Base-by-base conservation (phyloP, 2,329 filamentous ascomycete species). In the Botrytis cinerea region DNA sequence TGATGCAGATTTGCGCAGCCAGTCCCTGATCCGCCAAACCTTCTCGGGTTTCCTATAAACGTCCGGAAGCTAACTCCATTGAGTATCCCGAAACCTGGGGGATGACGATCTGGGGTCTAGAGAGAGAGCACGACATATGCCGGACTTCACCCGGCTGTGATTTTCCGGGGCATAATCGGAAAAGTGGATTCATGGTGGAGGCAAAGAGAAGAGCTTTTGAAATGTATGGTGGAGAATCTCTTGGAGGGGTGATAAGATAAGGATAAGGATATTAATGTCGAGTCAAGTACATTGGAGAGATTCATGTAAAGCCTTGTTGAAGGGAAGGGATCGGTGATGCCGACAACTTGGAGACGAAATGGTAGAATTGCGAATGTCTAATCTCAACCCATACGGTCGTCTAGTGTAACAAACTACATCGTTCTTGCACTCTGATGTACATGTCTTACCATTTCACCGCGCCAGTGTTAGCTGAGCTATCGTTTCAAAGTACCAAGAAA, bases 201-300 rank as follows among this genome's bases (percentile, higher is more conserved):
- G 38, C 22, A 18, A 40, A 22, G 28, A 22, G 59, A 22, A 61
- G 32, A 40, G 2, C 6, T 61, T 61, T 40, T 25, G 32, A n/a
- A 38, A 61, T 61, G 35, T 43, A 46, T 45, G 40, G 40, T 20
- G 25, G 61, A n/a, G 25, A 45, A 28, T 28, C n/a, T 28, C 8
- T 63, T 63, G 61, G 61, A 43, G 61, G 61, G 18, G 61, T 63
- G 25, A 63, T 45, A 45, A 63, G 62, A 46, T 64, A 45, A 46
- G 45, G 40, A 46, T 64, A 32, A 64, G 16, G 3, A 45, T 10
- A 32, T 40, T 32, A 4, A 32, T 46, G 28, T 63, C 61, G n/a
- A 20, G n/a, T 45, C 51, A 57, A 28, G 51, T 28, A 28, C 2
- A 51, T 28, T 40, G 20, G 28, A 25, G 62, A 38, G n/a, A 66